These are phyloP conservation scores for Aspergillus transmontanensis DNA, from an alignment of 2,329 filamentous ascomycete species.

Conservation along the genomic window DNA sequence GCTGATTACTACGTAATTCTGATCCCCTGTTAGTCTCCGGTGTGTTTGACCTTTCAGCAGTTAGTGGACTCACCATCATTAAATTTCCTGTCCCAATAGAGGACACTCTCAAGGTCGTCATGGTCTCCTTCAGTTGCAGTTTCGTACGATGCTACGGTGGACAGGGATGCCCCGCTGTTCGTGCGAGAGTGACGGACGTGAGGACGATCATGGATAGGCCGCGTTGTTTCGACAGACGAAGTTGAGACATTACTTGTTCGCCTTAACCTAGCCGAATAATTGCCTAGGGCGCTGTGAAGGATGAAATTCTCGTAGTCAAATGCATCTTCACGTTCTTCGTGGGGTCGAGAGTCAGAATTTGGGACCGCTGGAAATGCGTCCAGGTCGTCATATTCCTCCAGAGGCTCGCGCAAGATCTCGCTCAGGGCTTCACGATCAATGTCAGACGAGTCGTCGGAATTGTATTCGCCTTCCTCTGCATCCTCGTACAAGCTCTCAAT, in stretches of 20 bases:
- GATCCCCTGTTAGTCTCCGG: background rate
- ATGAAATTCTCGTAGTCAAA: constrained; percentile 98
- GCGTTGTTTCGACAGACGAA: constrained; percentile 56
- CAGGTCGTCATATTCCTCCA: constrained; percentile 41
- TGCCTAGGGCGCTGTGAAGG: constrained; percentile 87
- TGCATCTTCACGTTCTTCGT: constrained; percentile 91
- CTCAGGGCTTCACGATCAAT: constrained; percentile 67
- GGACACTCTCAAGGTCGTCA: constrained; percentile 44
- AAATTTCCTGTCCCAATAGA: constrained; percentile 43
- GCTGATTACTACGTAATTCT: constrained; percentile 32
- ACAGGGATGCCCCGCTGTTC: constrained; percentile 61
- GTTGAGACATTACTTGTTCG: constrained; percentile 42
- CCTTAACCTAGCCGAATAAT: constrained; percentile 39
- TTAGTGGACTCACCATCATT: constrained; percentile 33
- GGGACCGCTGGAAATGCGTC: constrained; percentile 37
- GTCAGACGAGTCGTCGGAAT: constrained; percentile 34
- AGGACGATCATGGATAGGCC: constrained; percentile 29
- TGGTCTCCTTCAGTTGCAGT: constrained; percentile 60
- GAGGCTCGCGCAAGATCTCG: constrained; percentile 52
- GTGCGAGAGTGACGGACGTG: constrained; percentile 49
- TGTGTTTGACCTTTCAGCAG: background rate
- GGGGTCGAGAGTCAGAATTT: constrained; percentile 65
- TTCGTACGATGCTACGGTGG: constrained; percentile 64
- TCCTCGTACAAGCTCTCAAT: constrained; percentile 46
- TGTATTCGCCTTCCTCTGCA: constrained; percentile 44